Base-by-base conservation (phyloP, 805 yeast genomes). In the Candida railenensis region DNA sequence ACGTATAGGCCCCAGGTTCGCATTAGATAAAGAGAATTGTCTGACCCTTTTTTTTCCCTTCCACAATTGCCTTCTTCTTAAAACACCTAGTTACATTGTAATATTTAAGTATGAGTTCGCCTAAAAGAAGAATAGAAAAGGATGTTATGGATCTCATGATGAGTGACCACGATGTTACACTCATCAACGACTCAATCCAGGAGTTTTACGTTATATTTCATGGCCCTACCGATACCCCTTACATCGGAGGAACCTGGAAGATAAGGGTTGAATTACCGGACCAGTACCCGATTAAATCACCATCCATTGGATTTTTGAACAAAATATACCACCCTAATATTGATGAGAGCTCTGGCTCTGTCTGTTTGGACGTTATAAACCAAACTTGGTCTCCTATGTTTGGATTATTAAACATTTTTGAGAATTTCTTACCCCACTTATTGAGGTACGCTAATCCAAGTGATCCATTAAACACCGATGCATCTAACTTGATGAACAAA, bases 341-440 rank as follows among this genome's bases (percentile, higher is more conserved):
- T 51, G 99, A 92, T 62, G 95, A 90, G 62, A 76, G 82, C 22
- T 83, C 82, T 1, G 99, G 99, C 0, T 83, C 95, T 0, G 97
- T 92, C 4, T 92, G 99, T 66, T 80, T 92, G 42, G 98, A 92
- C 63, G 98, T 94, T 15, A 91, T 92, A 52, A 92, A 92, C 63
- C 97, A 92, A 61, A 89, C 98, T 0, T 92, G 99, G 99, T 87
- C 96, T 37, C 98, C 99, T 1, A 87, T 92, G 89, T 92, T 90
- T 72, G 97, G 94, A 46, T 77, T 94, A 53, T 73, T 84, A 53
- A 94, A 94, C 62, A 87, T 92, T 21, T 89, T 94, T 62, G 98
- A 92, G 59, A 85, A 89, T 61, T 94, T 92, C 69, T 70, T 92
- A 49, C 99, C 99, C 4, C 98, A 95, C 57, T 70, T 92, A 48